These are phyloP conservation scores for Penicillium sp. DNA, from an alignment of 2,329 filamentous ascomycete species.

Conservation along the genomic window DNA sequence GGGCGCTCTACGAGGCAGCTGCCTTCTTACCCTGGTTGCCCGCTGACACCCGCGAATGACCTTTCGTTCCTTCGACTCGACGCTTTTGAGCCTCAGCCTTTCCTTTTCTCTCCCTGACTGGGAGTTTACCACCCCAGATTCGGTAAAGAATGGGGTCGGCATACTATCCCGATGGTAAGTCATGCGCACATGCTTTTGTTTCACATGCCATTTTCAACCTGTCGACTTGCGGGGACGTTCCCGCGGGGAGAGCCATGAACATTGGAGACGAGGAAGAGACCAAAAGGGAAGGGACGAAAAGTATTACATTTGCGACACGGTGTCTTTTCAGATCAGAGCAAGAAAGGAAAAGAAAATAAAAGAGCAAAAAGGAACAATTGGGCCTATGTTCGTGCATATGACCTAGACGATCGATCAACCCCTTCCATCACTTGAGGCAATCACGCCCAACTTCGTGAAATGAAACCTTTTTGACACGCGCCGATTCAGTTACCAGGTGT, in stretches of 20 bases:
- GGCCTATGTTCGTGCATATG: conserved; percentile 9
- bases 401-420: conserved; percentile 11
- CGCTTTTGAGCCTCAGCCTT: conserved; percentile 22
- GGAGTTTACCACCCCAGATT: not conserved
- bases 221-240: not conserved
- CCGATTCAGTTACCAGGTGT: conserved; percentile 13
- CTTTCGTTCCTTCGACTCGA: conserved; percentile 15
- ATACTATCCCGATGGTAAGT: conserved; percentile 39
- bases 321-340: not conserved
- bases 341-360: too few species aligned
- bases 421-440: conserved; percentile 14
- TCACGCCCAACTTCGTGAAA: conserved; percentile 15
- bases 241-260: not conserved
- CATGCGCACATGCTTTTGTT: conserved; percentile 18
- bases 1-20: conserved; percentile 34
- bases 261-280: not conserved
- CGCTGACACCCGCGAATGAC: conserved; percentile 30
- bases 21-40: conserved; percentile 25
- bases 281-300: not conserved
- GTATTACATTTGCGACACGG: not conserved
- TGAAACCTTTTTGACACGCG: conserved; percentile 8
- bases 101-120: conserved; percentile 6
- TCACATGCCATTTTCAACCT: conserved; percentile 13
- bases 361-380: not conserved
- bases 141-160: conserved; percentile 31